Evolutionary conservation across 257 asterid genomes (phyloP), one percentile per base, ranked within the genome.

Genomic region (Nicotiana noctiflora): DNA sequence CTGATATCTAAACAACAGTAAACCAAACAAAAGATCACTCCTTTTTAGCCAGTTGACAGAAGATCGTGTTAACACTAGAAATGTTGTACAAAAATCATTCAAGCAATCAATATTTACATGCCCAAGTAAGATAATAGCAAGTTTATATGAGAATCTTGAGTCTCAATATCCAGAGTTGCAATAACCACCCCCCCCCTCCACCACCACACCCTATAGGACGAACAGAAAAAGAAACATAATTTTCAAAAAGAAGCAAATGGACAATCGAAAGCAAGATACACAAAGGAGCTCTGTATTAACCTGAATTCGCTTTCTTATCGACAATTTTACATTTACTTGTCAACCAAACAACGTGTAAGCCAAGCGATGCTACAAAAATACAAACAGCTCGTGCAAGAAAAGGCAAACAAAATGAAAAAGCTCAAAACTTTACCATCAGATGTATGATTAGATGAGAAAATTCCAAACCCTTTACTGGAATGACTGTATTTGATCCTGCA

Each of bases 391-490:
- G 57, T 12, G 77, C 57, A 19, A 19, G 57, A 51, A 51, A 51
- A 53, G 7, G 59, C 7, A 21, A 21, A 56, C 4, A 64, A 78
- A 57, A 10, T 10, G 21, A 27, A 57, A 55, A 8, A 66, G 9
- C 9, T 3, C 19, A 59, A 57, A 12, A 49, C 1, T 51, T 88
- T 88, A 94, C 98, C 99, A 80, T 96, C 87, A 59, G 89, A 72
- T n/a, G 63, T 85, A 34, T 88, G 89, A 75, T 87, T 74, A 21
- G 96, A 87, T 40, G 92, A 80, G 86, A 89, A 95, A 60, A 95
- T 84, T 72, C 99, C 98, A 68, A 90, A 91, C 40, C 99, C 94
- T 86, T 91, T 94, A 72, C 25, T 90, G 56, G 95, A 90, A 84
- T 85, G 84, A 88, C 89, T 89, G 94, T 88, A 93, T 86, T 89